Evolutionary conservation across 1,139 yeast species (phyloP).

Genomic region (Debaryomycetaceae sp.): DNA sequence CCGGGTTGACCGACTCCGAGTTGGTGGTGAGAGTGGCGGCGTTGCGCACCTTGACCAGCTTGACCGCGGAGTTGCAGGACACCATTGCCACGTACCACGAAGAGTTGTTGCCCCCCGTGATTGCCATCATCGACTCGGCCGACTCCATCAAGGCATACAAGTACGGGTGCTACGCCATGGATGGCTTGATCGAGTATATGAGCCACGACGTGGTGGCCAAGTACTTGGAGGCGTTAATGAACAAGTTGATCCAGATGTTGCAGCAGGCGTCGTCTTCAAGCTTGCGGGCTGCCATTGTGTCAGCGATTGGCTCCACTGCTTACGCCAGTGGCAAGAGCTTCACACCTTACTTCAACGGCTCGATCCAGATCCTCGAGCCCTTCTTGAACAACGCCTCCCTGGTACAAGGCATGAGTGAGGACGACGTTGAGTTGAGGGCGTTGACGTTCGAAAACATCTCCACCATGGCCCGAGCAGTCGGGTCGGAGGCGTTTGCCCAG

Average conservation of each 20-base stretch:
- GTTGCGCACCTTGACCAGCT: constrained; percentile 69
- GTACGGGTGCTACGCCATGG: constrained; percentile 87
- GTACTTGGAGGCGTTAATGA: constrained; percentile 86
- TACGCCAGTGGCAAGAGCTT: constrained; percentile 89
- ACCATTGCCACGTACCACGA: constrained; percentile 79
- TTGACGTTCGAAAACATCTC: constrained; percentile 90
- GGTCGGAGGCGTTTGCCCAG: constrained; percentile 79
- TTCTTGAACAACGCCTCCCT: constrained; percentile 64
- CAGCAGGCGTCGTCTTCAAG: constrained; percentile 61
- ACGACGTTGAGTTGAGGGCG: constrained; percentile 82
- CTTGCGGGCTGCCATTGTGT: constrained; percentile 82
- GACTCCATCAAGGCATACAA: constrained; percentile 81
- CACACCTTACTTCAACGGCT: constrained; percentile 77
- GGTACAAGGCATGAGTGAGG: constrained; percentile 70
- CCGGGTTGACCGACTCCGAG: constrained; percentile 77
- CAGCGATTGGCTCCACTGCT: constrained; percentile 97
- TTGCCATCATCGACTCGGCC: constrained; percentile 82
- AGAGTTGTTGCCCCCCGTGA: constrained; percentile 77
- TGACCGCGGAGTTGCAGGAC: constrained; percentile 84
- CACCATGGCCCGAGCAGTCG: constrained; percentile 95
- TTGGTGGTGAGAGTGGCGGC: constrained; percentile 83
- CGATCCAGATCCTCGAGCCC: constrained; percentile 78
- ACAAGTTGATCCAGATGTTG: constrained; percentile 80
- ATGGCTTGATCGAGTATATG: constrained; percentile 88
- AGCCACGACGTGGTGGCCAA: constrained; percentile 77